These are phyloP conservation scores for Aureobasidium subglaciale DNA, from an alignment of 2,329 filamentous ascomycete species.

Conservation along the genomic window DNA sequence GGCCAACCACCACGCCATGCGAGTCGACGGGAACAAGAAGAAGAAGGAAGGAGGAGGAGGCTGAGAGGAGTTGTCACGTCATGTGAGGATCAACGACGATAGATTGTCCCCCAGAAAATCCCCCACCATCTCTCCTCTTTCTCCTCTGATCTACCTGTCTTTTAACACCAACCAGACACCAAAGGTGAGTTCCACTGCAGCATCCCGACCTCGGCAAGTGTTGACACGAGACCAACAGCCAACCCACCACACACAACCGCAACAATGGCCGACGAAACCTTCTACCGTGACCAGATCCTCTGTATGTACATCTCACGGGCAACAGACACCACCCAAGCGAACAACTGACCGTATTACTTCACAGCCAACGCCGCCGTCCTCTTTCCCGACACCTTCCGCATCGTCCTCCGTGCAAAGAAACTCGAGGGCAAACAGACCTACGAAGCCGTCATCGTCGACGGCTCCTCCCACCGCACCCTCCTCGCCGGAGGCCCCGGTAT, in stretches of 20 bases:
- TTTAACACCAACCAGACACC: not conserved
- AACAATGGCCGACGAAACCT: slow-evolving; percentile 15
- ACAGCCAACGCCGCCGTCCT: slow-evolving; percentile 14
- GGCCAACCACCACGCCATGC: not conserved
- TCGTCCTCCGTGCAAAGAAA: slow-evolving; percentile 4
- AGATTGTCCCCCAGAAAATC: not conserved
- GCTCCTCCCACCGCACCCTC: slow-evolving; percentile 7
- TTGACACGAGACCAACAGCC: not conserved
- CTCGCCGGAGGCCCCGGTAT: slow-evolving; percentile 4
- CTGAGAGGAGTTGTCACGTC: not conserved
- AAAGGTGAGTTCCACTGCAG: not conserved
- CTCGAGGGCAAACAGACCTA: slow-evolving; percentile 6
- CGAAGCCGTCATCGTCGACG: slow-evolving; percentile 13
- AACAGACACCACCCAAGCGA: not conserved
- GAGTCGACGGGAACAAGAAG: not conserved
- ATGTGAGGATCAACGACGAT: not conserved
- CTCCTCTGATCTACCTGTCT: not conserved
- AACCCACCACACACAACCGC: not conserved
- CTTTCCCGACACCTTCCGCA: slow-evolving; percentile 14
- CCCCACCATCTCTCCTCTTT: slow-evolving; percentile 9
- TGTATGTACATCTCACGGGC: slow-evolving; percentile 3
- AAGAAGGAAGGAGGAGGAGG: not conserved
- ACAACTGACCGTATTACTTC: no score
- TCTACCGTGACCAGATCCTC: slow-evolving; percentile 15
- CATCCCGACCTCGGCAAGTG: not conserved